phyloP scores from a whole-genome alignment of 768 basidiomycete genomes.

The Rhodosporidiobolus odoratus region DNA sequence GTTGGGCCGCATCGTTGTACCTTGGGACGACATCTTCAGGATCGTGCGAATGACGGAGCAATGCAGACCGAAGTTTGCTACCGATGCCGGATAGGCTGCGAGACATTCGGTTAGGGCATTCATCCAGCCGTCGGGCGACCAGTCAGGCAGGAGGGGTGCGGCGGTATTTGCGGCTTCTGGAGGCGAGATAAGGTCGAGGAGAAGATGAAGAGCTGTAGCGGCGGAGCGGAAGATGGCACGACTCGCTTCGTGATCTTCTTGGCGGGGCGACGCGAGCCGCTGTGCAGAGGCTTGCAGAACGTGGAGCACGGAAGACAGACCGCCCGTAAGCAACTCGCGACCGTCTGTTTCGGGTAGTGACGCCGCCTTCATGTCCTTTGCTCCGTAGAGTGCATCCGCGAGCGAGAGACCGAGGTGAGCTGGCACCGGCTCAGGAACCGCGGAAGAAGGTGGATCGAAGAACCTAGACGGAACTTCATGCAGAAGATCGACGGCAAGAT shows the following conservation, averaged over 20 bases:
- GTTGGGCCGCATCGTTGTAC: slow-evolving; percentile 45
- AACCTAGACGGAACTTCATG: slow-evolving; percentile 39
- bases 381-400: slow-evolving; percentile 35
- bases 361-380: slow-evolving; percentile 36
- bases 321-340: slow-evolving; percentile 26
- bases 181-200: background rate
- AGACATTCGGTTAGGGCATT: slow-evolving; percentile 55
- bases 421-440: background rate
- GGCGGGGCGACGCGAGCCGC: background rate
- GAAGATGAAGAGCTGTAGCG: background rate
- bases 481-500: slow-evolving; percentile 32
- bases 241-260: background rate
- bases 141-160: slow-evolving; percentile 44
- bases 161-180: too few relatives aligned
- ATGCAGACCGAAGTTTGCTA: slow-evolving; percentile 57
- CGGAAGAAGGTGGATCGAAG: slow-evolving; percentile 10
- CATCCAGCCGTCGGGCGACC: slow-evolving; percentile 17
- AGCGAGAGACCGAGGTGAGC: slow-evolving; percentile 6
- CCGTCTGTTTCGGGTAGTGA: slow-evolving; percentile 36
- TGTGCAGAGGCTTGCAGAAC: slow-evolving; percentile 12
- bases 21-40: slow-evolving; percentile 51
- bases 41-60: slow-evolving; percentile 55
- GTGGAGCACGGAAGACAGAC: slow-evolving; percentile 13
- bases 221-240: slow-evolving; percentile 9
- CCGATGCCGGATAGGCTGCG: slow-evolving; percentile 59